Evolutionary conservation across 371 early-diverging fungal species (phyloP), one percentile per base, ranked within the genome.

Genomic region (Entomophthora muscae): DNA sequence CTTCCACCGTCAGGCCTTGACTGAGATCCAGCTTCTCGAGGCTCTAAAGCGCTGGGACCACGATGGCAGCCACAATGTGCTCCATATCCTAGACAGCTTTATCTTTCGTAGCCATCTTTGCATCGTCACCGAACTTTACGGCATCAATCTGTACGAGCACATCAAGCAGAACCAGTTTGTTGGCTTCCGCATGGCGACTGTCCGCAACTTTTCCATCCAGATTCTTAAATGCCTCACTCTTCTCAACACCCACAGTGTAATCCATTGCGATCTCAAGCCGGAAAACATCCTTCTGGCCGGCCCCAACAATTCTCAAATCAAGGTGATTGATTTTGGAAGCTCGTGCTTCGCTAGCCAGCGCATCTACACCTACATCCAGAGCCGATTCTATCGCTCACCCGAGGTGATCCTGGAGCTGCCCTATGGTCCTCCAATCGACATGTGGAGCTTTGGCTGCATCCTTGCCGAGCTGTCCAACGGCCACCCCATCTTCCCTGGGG

Each of bases 381-480:
- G 95, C 2, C 84, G 98, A 31, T 98, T 91, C 73, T 99, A 98
- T 69, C 81, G 99, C 58, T 84, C 93, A 23, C 98, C 98, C 0
- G 99, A 99, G 71, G 94, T 99, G 0, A 77, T 99, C 7, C 75
- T 99, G 21, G 93, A 93, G 1, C 70, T 92, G 26, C 75, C 80
- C 2, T 99, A 99, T 71, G 84, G 80, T 64, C 89, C 81, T 69
- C 82, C 91, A 2, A 93, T 99, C 66, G 99, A 99, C 75, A 94
- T 99, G 84, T 99, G 99, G 99, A 88, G 89, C 64, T 74, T 99
- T 42, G 99, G 99, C 1, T 99, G 99, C 72, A 98, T 99, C 53
- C 79, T 98, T 5, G 93, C 88, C 7, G 99, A 99, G 70, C 79
- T 99, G 28, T 81, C 86, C 62, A 87, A 89, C 7, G 92, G 91